Percentiles rank a stretch among this genome's conserved stretches.
These are phyloP conservation scores for Puya raimondii DNA, from an alignment of 176 grass and related monocot genomes.

Conservation along the genomic window DNA sequence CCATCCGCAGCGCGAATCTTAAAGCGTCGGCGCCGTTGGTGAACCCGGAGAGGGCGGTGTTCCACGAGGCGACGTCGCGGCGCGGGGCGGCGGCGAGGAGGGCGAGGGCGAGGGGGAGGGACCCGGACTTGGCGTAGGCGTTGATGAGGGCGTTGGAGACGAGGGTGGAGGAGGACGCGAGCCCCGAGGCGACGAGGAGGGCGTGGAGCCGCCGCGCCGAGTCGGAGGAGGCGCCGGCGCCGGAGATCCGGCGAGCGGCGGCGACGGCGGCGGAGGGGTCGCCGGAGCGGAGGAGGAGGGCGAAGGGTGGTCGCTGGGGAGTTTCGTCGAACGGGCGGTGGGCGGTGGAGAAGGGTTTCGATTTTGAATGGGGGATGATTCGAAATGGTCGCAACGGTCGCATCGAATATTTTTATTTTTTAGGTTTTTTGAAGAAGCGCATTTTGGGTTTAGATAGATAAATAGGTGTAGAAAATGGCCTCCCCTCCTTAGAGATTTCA, in stretches of 20 bases:
- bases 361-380: too few species aligned
- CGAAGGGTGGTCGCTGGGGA: not conserved
- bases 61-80: slow-evolving; percentile 59
- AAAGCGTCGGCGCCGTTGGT: slow-evolving; percentile 34
- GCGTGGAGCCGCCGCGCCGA: slow-evolving; percentile 44
- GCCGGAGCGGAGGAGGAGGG: not conserved
- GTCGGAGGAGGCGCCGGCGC: slow-evolving; percentile 41
- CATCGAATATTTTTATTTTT: too few species aligned
- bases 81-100: slow-evolving; percentile 32
- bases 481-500: too few species aligned
- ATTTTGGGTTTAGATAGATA: too few species aligned
- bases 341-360: not conserved
- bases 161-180: slow-evolving; percentile 25
- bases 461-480: too few species aligned
- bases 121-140: slow-evolving; percentile 48
- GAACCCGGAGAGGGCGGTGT: slow-evolving; percentile 59
- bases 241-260: slow-evolving; percentile 6
- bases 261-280: slow-evolving; percentile 1
- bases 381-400: not conserved
- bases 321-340: slow-evolving; percentile 37
- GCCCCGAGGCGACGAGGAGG: slow-evolving; percentile 35
- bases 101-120: slow-evolving; percentile 22
- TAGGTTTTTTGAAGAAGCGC: too few species aligned
- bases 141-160: slow-evolving; percentile 72
- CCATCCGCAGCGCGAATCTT: slow-evolving; percentile 45